These are phyloP conservation scores for Botryotinia globosa DNA, from an alignment of 2,329 filamentous ascomycete genomes.

Conservation along the genomic window DNA sequence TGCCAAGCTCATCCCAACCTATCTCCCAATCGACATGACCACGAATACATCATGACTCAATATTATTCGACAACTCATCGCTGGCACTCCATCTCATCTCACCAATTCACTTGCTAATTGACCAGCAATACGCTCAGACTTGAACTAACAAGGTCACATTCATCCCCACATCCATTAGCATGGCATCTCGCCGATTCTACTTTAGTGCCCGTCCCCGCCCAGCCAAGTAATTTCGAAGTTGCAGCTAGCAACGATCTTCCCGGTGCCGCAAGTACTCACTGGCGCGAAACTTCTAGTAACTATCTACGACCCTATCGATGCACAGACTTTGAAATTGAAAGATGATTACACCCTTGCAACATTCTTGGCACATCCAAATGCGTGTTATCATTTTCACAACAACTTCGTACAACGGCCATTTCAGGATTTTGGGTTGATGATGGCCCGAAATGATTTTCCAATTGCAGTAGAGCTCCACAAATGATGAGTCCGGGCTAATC, in stretches of 20 bases:
- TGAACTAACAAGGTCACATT: conserved; percentile 2
- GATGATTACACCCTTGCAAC: neutral
- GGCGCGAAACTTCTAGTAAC: neutral
- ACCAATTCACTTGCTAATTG: neutral
- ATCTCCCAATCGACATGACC: neutral
- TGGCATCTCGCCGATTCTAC: conserved; percentile 2
- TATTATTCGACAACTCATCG: conserved; percentile 11
- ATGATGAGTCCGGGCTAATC: neutral
- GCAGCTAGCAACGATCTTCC: conserved; percentile 7
- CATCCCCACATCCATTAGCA: conserved; percentile 1
- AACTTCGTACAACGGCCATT: neutral
- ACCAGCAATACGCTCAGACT: neutral
- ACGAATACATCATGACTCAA: conserved; percentile 1
- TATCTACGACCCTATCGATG: conserved; percentile 2
- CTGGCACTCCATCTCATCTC: neutral
- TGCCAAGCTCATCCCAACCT: neutral
- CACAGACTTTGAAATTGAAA: conserved; percentile 9
- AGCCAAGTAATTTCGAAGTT: neutral
- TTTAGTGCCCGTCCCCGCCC: neutral
- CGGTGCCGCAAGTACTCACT: conserved; percentile 11
- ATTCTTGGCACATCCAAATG: conserved; percentile 6
- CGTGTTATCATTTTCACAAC: neutral
- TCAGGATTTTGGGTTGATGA: neutral
- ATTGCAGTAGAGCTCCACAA: neutral
- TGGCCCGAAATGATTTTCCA: neutral